Evolutionary conservation across 192 early-diverging fungal genomes (phyloP), one percentile per base, ranked within the genome.

Genomic region (Rhizophagus clarus): DNA sequence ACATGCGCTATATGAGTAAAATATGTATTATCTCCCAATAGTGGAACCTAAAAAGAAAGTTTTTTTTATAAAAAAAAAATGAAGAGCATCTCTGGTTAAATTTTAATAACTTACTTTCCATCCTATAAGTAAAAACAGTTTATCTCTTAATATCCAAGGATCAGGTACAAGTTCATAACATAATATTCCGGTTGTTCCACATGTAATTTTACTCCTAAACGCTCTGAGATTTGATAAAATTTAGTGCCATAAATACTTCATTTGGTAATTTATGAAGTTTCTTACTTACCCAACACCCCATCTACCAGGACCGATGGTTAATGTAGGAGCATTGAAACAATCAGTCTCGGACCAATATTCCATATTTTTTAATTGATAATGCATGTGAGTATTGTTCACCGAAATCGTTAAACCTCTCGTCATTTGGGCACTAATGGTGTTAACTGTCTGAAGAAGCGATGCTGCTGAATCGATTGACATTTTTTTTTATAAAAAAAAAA

Each of bases 281-380:
- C 49, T 7, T n/a, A 72, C 9, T 73, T 37, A 73, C 71, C 71
- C 71, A 24, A 73, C n/a, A 34, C 71, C 71, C 71, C 71, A 73
- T 49, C 24, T 73, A 15, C 71, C 71, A 34, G 71, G 71, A 20
- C 7, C 34, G 37, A 73, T 73, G 8, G 5, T 45, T 45, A 73
- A 47, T 14, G 71, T 73, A 26, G 71, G 71, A 20, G 71, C 71
- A 24, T 73, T 73, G 28, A 42, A 73, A 47, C 71, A 73, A 37
- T 73, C 71, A n/a, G 71, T 73, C 20, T 73, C 71, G 3, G 29
- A 73, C 26, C 37, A 73, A 47, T 73, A 73, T 47, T 73, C 71
- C 71, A 73, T 73, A 22, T 73, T 73, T 26, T 40, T 20, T 47
- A 73, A 37, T 49, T 47, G 5, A 47, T 73, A 73, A 28, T 47